Conservation (phyloP, 257 asterid species). For the Mitragyna speciosa region DNA sequence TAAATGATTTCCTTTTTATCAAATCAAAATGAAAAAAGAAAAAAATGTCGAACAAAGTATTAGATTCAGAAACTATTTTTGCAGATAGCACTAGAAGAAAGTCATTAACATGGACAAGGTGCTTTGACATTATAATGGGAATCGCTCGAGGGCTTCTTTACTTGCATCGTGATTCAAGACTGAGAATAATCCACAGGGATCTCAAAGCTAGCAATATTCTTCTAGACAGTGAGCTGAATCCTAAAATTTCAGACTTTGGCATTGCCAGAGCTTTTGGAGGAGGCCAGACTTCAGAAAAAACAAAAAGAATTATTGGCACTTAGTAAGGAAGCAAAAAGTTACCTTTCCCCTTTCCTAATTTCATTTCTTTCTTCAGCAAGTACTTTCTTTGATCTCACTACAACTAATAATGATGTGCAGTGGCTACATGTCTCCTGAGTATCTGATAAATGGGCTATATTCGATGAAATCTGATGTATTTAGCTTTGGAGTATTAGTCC, state of each 20-base stretch:
- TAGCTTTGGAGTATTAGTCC: slow-evolving; percentile 42
- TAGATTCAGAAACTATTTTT: background rate
- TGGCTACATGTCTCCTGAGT: background rate
- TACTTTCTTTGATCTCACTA: background rate
- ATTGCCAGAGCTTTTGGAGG: slow-evolving; percentile 19
- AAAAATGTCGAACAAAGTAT: no score
- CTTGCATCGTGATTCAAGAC: slow-evolving; percentile 43
- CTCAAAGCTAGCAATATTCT: slow-evolving; percentile 38
- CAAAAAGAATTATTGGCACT: slow-evolving; percentile 21
- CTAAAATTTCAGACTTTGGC: slow-evolving; percentile 40
- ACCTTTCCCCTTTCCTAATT: background rate
- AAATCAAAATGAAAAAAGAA: no score
- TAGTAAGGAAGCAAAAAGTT: slow-evolving; percentile 1
- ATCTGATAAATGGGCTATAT: background rate
- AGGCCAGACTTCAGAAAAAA: slow-evolving; percentile 1
- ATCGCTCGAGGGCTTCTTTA: slow-evolving; percentile 41
- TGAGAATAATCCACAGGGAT: slow-evolving; percentile 39
- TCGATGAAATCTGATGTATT: slow-evolving; percentile 36
- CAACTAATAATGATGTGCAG: background rate
- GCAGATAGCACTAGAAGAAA: slow-evolving; percentile 11
- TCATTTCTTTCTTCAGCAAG: background rate
- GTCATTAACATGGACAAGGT: slow-evolving; percentile 20
- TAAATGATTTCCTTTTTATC: background rate
- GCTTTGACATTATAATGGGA: slow-evolving; percentile 29
- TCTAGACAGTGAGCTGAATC: slow-evolving; percentile 33